Percentiles rank a stretch among this genome's conserved stretches.
Evolutionary conservation across 257 asterid species (phyloP).

Genomic region (Solanum medicagineum): DNA sequence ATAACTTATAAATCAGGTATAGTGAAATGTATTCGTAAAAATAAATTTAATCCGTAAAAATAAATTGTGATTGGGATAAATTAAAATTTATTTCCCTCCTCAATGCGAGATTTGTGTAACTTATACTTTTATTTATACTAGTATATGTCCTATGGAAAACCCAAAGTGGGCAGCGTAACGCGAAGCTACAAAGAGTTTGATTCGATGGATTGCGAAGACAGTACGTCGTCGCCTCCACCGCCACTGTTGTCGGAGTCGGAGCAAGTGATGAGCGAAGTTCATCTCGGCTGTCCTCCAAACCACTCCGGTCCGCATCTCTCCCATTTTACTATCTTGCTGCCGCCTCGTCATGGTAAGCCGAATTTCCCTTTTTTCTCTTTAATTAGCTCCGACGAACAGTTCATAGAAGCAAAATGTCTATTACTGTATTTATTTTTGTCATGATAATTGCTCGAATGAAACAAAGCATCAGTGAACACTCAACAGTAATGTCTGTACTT

Average conservation of each 20-base stretch:
- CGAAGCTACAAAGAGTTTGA: not conserved
- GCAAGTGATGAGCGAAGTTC: constrained; percentile 94
- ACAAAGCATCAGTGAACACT: not conserved
- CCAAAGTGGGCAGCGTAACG: not conserved
- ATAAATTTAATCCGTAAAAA: too few relatives aligned
- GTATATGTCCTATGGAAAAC: not conserved
- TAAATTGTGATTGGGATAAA: too few relatives aligned
- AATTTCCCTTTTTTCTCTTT: not conserved
- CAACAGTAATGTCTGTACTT: not conserved
- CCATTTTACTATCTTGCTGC: constrained; percentile 48
- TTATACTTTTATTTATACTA: too few relatives aligned
- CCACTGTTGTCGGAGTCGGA: constrained; percentile 30
- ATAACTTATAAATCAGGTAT: too few relatives aligned
- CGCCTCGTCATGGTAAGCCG: constrained; percentile 25
- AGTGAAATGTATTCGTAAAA: too few relatives aligned
- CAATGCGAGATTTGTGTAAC: too few relatives aligned
- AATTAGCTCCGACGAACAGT: not conserved
- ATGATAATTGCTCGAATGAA: not conserved
- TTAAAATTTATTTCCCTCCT: too few relatives aligned
- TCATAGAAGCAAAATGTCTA: not conserved
- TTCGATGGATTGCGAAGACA: constrained; percentile 20
- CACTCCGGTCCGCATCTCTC: constrained; percentile 53
- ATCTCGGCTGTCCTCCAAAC: constrained; percentile 84
- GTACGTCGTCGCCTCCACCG: not conserved
- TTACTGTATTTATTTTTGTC: not conserved